phyloP scores from a whole-genome alignment of 345 rosid genomes.

The Eutrema heterophyllum region DNA sequence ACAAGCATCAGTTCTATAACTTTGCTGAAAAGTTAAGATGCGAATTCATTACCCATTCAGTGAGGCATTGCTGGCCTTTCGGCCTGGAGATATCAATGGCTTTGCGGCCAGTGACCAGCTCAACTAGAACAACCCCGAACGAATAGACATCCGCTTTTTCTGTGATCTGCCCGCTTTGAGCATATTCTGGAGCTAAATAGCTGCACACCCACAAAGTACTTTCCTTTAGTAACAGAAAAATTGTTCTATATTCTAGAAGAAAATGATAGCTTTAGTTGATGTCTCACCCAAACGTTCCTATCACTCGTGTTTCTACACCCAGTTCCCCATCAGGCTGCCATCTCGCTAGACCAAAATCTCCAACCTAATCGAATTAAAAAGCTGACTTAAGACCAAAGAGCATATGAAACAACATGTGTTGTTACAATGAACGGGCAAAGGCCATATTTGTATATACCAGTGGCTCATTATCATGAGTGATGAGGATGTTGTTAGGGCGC shows the following conservation, averaged over 20 bases:
- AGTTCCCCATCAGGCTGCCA: constrained; percentile 99
- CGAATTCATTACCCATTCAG: constrained; percentile 78
- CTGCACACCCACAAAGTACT: constrained; percentile 35
- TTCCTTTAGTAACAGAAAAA: constrained; percentile 7
- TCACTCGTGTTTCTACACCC: constrained; percentile 94
- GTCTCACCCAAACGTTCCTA: constrained; percentile 95
- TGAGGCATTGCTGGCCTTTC: constrained; percentile 94
- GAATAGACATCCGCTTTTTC: constrained; percentile 99
- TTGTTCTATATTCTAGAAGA: neutral
- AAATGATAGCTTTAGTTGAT: constrained; percentile 1
- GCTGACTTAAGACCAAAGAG: neutral
- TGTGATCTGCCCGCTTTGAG: constrained; percentile 96
- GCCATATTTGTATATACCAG: constrained; percentile 45
- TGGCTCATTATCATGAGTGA: constrained; percentile 98
- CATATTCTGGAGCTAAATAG: constrained; percentile 98
- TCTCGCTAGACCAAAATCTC: constrained; percentile 99
- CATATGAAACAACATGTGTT: neutral
- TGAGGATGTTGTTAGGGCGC: constrained; percentile 98
- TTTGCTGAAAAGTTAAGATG: neutral
- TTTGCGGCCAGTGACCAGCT: constrained; percentile 94
- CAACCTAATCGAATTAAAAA: constrained; percentile 50
- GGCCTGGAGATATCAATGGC: constrained; percentile 90
- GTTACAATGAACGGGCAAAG: neutral
- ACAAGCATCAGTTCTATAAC: constrained; percentile 9
- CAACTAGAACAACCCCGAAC: constrained; percentile 91